Percentiles rank a stretch among this genome's conserved stretches.
Evolutionary conservation across 176 grass and related monocot genomes (phyloP).

Genomic region (Zizania latifolia): DNA sequence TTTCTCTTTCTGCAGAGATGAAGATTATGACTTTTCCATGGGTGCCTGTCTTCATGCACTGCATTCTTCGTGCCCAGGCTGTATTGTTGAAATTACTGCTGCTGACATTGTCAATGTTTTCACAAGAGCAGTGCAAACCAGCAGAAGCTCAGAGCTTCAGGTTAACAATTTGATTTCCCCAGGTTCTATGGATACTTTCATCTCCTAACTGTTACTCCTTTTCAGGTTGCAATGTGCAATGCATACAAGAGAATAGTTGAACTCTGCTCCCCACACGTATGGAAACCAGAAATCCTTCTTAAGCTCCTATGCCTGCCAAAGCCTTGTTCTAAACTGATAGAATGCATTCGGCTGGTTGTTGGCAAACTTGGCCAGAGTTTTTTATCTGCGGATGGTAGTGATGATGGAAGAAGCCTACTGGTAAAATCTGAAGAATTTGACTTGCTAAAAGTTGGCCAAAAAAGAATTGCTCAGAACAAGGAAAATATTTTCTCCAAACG

Average conservation of each 20-base stretch:
- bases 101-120: constrained; percentile 66
- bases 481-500: constrained; percentile 53
- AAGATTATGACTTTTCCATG: constrained; percentile 69
- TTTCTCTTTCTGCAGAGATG: constrained; percentile 55
- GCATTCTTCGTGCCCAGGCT: constrained; percentile 67
- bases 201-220: constrained; percentile 17
- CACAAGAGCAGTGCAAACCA: constrained; percentile 45
- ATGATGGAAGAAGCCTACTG: constrained; percentile 13
- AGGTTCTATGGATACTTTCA: background rate
- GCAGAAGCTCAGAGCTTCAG: constrained; percentile 75
- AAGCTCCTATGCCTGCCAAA: constrained; percentile 59
- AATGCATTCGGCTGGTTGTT: constrained; percentile 64
- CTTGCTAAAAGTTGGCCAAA: constrained; percentile 53
- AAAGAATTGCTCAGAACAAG: constrained; percentile 47
- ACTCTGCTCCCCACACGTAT: constrained; percentile 67
- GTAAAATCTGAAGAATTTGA: constrained; percentile 22
- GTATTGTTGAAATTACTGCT: constrained; percentile 82
- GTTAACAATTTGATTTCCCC: constrained; percentile 42
- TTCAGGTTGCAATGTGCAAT: constrained; percentile 76
- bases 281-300: constrained; percentile 75
- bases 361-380: constrained; percentile 31
- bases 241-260: constrained; percentile 81
- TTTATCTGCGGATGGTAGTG: constrained; percentile 27
- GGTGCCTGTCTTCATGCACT: constrained; percentile 73
- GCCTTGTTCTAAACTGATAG: constrained; percentile 59